Percentiles rank a stretch among this genome's conserved stretches.
Conservation (phyloP, 2,329 filamentous ascomycete species). For the Epichloe sibirici region DNA sequence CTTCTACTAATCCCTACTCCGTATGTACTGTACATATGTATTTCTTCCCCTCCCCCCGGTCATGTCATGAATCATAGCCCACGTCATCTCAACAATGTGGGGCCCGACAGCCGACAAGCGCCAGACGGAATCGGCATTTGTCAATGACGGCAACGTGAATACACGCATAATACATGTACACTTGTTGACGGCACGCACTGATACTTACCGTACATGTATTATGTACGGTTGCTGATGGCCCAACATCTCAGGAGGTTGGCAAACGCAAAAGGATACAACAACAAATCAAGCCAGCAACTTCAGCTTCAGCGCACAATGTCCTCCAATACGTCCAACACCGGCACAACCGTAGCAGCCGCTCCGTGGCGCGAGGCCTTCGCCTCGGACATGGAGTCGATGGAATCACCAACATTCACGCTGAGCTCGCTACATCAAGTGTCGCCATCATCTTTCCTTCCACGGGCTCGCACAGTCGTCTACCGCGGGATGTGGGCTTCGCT, state of each 20-base stretch:
- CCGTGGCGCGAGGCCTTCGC: constrained; percentile 43
- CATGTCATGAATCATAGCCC: neutral
- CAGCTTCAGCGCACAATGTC: constrained; percentile 18
- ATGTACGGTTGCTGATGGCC: neutral
- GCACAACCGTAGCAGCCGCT: constrained; percentile 20
- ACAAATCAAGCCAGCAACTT: constrained; percentile 12
- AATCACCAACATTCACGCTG: constrained; percentile 36
- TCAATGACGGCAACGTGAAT: too few species aligned
- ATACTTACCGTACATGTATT: neutral
- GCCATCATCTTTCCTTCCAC: constrained; percentile 27
- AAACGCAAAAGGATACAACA: constrained; percentile 2
- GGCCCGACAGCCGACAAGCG: neutral
- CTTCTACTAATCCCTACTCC: too few species aligned
- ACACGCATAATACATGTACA: too few species aligned
- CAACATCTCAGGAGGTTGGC: neutral
- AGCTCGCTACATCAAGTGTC: constrained; percentile 33
- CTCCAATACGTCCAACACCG: constrained; percentile 1
- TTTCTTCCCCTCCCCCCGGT: neutral
- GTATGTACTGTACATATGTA: neutral
- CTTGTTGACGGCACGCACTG: neutral
- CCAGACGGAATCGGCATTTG: neutral
- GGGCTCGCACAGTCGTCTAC: constrained; percentile 70
- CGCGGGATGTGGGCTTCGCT: constrained; percentile 73
- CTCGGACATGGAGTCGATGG: constrained; percentile 35
- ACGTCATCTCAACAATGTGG: neutral